Percentiles rank a stretch among this genome's conserved stretches.
Evolutionary conservation across 306 rosid species (phyloP).

Genomic region (Quercus cerris): DNA sequence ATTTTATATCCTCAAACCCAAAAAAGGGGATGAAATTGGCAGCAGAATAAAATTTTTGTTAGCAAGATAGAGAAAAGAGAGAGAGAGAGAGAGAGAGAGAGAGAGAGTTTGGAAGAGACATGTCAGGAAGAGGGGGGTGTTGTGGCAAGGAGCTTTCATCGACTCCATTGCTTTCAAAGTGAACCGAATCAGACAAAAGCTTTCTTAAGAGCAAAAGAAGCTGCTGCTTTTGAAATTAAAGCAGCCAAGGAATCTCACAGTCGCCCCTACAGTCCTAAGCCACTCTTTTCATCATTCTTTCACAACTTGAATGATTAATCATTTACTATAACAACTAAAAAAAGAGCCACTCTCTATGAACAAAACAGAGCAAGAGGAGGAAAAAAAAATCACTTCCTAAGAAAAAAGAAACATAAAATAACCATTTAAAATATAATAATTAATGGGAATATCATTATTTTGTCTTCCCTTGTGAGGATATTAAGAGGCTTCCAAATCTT

Average conservation of each 20-base stretch:
- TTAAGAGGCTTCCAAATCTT: conserved; percentile 2
- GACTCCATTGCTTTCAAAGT: conserved; percentile 71
- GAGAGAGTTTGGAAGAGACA: conserved; percentile 23
- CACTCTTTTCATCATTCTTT: conserved; percentile 70
- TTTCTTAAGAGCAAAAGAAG: conserved; percentile 63
- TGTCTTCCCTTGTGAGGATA: conserved; percentile 18
- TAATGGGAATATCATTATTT: conserved; percentile 3
- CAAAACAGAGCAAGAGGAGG: conserved; percentile 19
- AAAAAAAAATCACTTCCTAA: conserved; percentile 23
- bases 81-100: background rate
- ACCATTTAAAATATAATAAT: background rate
- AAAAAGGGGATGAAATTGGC: conserved; percentile 31
- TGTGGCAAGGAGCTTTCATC: conserved; percentile 52
- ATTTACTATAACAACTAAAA: conserved; percentile 53
- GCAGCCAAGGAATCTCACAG: conserved; percentile 79
- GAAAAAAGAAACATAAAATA: background rate
- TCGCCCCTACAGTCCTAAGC: conserved; percentile 49
- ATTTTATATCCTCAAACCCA: conserved; percentile 30
- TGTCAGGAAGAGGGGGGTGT: conserved; percentile 38
- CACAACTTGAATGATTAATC: conserved; percentile 62
- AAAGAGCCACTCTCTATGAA: conserved; percentile 16
- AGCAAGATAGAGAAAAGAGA: background rate
- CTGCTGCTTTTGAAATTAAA: conserved; percentile 59
- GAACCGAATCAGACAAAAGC: conserved; percentile 91
- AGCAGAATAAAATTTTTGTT: conserved; percentile 28